phyloP scores from a whole-genome alignment of 495 filamentous ascomycete species.

The Thermothielavioides terrestris region DNA sequence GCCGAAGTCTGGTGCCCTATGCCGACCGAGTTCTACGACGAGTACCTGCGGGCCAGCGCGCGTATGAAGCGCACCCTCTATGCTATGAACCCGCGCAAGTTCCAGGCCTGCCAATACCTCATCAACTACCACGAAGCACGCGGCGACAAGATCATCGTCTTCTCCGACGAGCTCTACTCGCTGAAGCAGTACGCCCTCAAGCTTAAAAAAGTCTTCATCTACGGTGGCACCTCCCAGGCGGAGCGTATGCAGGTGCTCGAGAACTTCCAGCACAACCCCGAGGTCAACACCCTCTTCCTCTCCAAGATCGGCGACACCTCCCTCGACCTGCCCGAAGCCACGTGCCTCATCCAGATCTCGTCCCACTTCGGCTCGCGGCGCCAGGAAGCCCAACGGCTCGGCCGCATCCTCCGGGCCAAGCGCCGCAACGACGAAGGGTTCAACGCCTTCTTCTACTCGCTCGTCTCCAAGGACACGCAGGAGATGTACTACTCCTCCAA shows the following conservation, averaged over 20 bases:
- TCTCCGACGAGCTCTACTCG: slow-evolving; percentile 96
- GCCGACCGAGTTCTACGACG: slow-evolving; percentile 95
- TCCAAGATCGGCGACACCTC: slow-evolving; percentile 98
- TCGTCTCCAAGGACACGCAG: slow-evolving; percentile 93
- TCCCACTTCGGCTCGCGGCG: slow-evolving; percentile 96
- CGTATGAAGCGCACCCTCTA: slow-evolving; percentile 64
- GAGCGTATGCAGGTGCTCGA: slow-evolving; percentile 87
- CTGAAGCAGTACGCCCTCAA: slow-evolving; percentile 77
- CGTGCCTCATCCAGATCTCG: slow-evolving; percentile 95
- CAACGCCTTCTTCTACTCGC: slow-evolving; percentile 98
- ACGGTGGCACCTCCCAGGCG: slow-evolving; percentile 74
- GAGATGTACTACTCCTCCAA: slow-evolving; percentile 99
- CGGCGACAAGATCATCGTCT: slow-evolving; percentile 98
- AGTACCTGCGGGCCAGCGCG: slow-evolving; percentile 58
- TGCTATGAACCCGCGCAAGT: slow-evolving; percentile 96
- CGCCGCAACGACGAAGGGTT: slow-evolving; percentile 97
- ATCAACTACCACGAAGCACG: slow-evolving; percentile 96
- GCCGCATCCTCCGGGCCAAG: slow-evolving; percentile 92
- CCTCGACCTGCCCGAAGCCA: slow-evolving; percentile 92
- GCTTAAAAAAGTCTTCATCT: slow-evolving; percentile 86
- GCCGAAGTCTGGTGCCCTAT: slow-evolving; percentile 99
- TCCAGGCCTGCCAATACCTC: slow-evolving; percentile 91
- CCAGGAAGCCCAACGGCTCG: slow-evolving; percentile 92
- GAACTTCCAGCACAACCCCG: slow-evolving; percentile 92
- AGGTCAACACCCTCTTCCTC: slow-evolving; percentile 92